Conservation (phyloP, 345 rosid species). For the Brassica incana region DNA sequence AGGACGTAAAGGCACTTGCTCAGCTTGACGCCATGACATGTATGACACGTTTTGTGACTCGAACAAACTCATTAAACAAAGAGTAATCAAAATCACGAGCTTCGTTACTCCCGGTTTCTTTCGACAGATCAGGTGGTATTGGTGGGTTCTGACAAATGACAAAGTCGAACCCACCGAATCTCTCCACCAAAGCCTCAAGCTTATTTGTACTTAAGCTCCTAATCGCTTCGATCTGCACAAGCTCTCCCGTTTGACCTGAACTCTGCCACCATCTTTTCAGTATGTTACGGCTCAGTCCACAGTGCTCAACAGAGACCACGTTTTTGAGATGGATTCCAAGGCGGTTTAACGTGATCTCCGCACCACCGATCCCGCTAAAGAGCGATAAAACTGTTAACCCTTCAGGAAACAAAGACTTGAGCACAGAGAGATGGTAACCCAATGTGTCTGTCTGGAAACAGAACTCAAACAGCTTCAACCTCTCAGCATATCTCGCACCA, state of each 20-base stretch:
- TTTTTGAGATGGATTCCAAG: constrained; percentile 73
- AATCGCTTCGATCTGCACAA: constrained; percentile 71
- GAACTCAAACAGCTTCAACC: constrained; percentile 54
- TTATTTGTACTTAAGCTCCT: constrained; percentile 57
- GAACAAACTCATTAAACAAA: constrained; percentile 72
- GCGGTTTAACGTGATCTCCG: constrained; percentile 60
- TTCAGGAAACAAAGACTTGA: constrained; percentile 62
- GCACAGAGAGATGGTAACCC: constrained; percentile 81
- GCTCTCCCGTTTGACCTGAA: constrained; percentile 69
- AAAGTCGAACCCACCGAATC: constrained; percentile 67
- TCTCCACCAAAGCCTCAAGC: constrained; percentile 49
- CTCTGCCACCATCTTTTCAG: constrained; percentile 73
- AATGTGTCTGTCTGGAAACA: constrained; percentile 84
- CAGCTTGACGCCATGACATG: constrained; percentile 33
- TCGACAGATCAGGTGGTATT: constrained; percentile 27
- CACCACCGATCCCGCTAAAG: constrained; percentile 83
- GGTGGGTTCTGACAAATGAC: constrained; percentile 74
- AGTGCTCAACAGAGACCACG: constrained; percentile 66
- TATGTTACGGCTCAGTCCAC: constrained; percentile 57
- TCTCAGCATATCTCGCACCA: constrained; percentile 48
- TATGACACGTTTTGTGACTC: constrained; percentile 66
- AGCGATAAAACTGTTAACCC: constrained; percentile 77
- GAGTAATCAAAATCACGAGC: constrained; percentile 53
- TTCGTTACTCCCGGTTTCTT: constrained; percentile 30
- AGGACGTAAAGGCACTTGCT: constrained; percentile 17